A percentile compares a stretch with the other conserved stretches of the same genome.
phyloP scores from a whole-genome alignment of 1,284 basidiomycete species.

The Apiotrichum siamense region DNA sequence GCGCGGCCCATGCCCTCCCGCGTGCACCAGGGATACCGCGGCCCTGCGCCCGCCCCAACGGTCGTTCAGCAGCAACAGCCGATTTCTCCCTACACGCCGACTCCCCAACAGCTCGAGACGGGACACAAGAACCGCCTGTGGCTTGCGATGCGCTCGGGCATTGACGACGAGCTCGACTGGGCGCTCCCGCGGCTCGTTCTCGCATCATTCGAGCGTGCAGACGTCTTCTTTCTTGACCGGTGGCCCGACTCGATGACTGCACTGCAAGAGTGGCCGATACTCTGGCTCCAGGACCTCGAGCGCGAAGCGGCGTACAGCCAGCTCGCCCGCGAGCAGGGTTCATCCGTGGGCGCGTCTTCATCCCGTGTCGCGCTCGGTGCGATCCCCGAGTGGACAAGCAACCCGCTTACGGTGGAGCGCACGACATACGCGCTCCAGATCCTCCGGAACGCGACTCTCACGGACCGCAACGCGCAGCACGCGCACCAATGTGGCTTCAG shows the following conservation, averaged over 20 bases:
- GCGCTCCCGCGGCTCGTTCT: slow-evolving; percentile 39
- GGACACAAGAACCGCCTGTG: slow-evolving; percentile 34
- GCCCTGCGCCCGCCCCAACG: background rate
- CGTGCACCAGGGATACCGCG: background rate
- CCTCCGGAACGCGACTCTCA: slow-evolving; percentile 37
- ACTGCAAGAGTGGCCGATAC: slow-evolving; percentile 29
- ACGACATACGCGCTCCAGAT: slow-evolving; percentile 35
- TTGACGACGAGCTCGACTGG: slow-evolving; percentile 40
- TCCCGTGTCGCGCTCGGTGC: slow-evolving; percentile 19
- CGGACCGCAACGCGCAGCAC: slow-evolving; percentile 16
- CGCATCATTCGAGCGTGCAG: slow-evolving; percentile 31
- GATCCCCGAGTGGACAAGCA: slow-evolving; percentile 29
- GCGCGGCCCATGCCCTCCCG: slow-evolving; percentile 6
- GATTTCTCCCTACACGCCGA: slow-evolving; percentile 25
- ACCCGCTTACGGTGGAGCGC: slow-evolving; percentile 22
- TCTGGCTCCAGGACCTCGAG: slow-evolving; percentile 36
- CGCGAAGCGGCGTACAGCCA: slow-evolving; percentile 21
- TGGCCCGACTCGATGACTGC: slow-evolving; percentile 32
- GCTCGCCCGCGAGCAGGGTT: background rate
- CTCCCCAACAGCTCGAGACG: slow-evolving; percentile 20
- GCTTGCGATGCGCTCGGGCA: slow-evolving; percentile 31
- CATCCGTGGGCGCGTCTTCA: background rate
- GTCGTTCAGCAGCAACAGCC: slow-evolving; percentile 8
- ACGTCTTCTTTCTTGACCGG: slow-evolving; percentile 29
- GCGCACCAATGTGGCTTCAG: background rate